phyloP scores from a whole-genome alignment of 2,329 filamentous ascomycete genomes.

The Alternaria sp. region DNA sequence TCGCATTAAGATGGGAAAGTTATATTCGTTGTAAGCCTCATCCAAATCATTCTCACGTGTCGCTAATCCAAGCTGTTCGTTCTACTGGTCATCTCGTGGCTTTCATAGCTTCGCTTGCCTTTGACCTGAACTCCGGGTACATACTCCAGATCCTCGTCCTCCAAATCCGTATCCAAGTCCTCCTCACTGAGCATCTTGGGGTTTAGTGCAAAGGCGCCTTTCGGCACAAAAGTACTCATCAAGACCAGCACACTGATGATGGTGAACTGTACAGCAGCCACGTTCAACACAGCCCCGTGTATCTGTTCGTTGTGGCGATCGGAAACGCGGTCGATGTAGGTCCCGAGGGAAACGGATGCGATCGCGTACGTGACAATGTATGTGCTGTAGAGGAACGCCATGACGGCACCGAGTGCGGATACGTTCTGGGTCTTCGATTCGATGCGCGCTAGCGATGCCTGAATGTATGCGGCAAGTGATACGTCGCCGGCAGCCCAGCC shows the following conservation, averaged over 20 bases:
- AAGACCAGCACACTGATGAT: slow-evolving; percentile 53
- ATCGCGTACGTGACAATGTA: slow-evolving; percentile 59
- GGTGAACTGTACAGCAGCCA: slow-evolving; percentile 58
- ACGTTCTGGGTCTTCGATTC: slow-evolving; percentile 55
- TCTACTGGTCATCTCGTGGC: slow-evolving; percentile 31
- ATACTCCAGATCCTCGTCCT: slow-evolving; percentile 36
- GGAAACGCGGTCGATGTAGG: slow-evolving; percentile 55
- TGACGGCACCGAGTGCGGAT: slow-evolving; percentile 58
- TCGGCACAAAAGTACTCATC: slow-evolving; percentile 55
- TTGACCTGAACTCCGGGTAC: slow-evolving; percentile 25
- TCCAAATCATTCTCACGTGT: not conserved
- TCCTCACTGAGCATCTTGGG: slow-evolving; percentile 53
- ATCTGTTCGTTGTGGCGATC: slow-evolving; percentile 48
- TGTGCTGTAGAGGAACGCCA: slow-evolving; percentile 59
- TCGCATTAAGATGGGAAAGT: not conserved
- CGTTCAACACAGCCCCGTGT: slow-evolving; percentile 51
- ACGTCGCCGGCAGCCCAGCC: slow-evolving; percentile 62
- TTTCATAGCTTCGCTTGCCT: slow-evolving; percentile 29
- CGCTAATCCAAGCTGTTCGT: slow-evolving; percentile 17
- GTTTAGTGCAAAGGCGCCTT: slow-evolving; percentile 54
- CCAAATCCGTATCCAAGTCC: slow-evolving; percentile 43
- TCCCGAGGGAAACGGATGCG: slow-evolving; percentile 53
- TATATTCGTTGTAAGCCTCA: not conserved
- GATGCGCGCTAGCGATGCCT: slow-evolving; percentile 56
- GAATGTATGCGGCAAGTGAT: slow-evolving; percentile 59